Evolutionary conservation across 139 green algal species (phyloP).

Genomic region (Picochlorum sp.): DNA sequence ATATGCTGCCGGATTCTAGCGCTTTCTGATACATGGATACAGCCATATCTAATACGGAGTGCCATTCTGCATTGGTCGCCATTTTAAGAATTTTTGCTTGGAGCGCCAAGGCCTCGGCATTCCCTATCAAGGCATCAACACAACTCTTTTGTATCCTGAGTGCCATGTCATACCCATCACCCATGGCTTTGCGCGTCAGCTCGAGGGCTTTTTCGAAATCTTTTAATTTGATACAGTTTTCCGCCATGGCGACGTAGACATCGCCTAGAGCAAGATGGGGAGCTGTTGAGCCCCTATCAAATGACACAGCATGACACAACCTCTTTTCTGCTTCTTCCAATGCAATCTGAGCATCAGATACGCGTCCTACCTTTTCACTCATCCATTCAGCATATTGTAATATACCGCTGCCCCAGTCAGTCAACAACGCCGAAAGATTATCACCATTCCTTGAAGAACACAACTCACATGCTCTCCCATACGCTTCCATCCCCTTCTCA

Average conservation of each 20-base stretch:
- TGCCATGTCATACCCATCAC: conserved; percentile 51
- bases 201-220: neutral
- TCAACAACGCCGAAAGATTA: conserved; percentile 57
- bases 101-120: conserved; percentile 22
- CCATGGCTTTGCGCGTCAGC: conserved; percentile 28
- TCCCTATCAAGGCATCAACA: conserved; percentile 49
- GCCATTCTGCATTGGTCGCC: neutral
- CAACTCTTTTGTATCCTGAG: conserved; percentile 39
- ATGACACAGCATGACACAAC: conserved; percentile 32
- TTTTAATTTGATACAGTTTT: conserved; percentile 21
- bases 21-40: conserved; percentile 30
- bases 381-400: conserved; percentile 16
- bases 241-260: conserved; percentile 41
- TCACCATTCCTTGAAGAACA: conserved; percentile 30
- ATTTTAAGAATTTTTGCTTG: conserved; percentile 8
- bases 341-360: conserved; percentile 8
- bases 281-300: conserved; percentile 41
- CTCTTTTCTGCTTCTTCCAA: conserved; percentile 44
- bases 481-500: conserved; percentile 17
- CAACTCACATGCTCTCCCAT: conserved; percentile 24
- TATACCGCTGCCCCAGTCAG: conserved; percentile 69
- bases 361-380: conserved; percentile 21
- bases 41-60: conserved; percentile 7
- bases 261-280: conserved; percentile 58
- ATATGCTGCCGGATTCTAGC: conserved; percentile 19